Conservation (phyloP, 495 filamentous ascomycete genomes). For the Podospora didyma region DNA sequence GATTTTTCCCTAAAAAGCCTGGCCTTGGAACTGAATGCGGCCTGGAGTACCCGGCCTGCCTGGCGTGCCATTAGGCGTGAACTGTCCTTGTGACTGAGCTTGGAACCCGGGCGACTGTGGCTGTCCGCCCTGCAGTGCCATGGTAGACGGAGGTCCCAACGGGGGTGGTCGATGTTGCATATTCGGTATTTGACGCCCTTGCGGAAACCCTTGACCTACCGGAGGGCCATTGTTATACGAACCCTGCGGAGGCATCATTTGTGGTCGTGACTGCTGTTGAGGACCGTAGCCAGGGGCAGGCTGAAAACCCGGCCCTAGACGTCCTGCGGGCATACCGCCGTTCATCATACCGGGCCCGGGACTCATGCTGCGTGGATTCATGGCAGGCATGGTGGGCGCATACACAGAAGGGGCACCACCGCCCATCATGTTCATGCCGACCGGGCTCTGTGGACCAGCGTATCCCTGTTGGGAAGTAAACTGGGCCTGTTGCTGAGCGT, state of each 20-base stretch:
- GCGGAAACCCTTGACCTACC: slow-evolving; percentile 4
- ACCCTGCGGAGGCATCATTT: slow-evolving; percentile 16
- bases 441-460: slow-evolving; percentile 10
- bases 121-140: slow-evolving; percentile 21
- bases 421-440: slow-evolving; percentile 13
- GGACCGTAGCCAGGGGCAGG: slow-evolving; percentile 4
- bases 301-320: slow-evolving; percentile 10
- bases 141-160: slow-evolving; percentile 17
- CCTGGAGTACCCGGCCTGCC: slow-evolving; percentile 29
- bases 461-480: slow-evolving; percentile 19
- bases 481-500: slow-evolving; percentile 35
- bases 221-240: slow-evolving; percentile 9
- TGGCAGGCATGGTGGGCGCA: slow-evolving; percentile 14
- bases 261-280: slow-evolving; percentile 11
- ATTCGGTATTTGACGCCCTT: slow-evolving; percentile 18
- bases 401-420: slow-evolving; percentile 28
- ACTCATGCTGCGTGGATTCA: slow-evolving; percentile 11
- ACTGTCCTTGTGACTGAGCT: slow-evolving; percentile 28
- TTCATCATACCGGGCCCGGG: slow-evolving; percentile 18
- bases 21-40: slow-evolving; percentile 32
- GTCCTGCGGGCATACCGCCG: slow-evolving; percentile 2
- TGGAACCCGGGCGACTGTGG: slow-evolving; percentile 28
- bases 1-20: slow-evolving; percentile 32
- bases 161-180: slow-evolving; percentile 9
- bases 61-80: slow-evolving; percentile 14